Conservation (phyloP, 441 rosid species). For the Gossypium gossypioides region DNA sequence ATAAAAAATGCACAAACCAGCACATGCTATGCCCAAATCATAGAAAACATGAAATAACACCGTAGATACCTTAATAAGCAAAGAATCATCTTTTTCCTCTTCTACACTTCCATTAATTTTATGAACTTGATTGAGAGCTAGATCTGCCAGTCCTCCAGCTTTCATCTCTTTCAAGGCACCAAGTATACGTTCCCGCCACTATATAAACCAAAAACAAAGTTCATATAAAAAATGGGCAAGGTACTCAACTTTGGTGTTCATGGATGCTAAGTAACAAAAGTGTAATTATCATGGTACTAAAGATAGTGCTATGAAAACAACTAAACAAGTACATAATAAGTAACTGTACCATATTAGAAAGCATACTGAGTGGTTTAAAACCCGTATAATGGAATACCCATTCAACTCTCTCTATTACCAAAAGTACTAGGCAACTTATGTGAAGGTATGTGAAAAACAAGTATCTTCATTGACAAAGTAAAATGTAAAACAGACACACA, state of each 20-base stretch:
- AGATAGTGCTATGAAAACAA: background rate
- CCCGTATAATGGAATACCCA: background rate
- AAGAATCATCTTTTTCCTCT: conserved; percentile 40
- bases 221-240: background rate
- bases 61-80: conserved; percentile 36
- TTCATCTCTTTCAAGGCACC: conserved; percentile 72
- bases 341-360: background rate
- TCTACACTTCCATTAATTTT: conserved; percentile 45
- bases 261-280: background rate
- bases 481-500: background rate
- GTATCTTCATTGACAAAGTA: background rate
- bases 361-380: background rate
- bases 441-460: background rate
- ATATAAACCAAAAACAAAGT: conserved; percentile 22
- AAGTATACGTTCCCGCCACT: conserved; percentile 91
- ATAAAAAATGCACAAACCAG: conserved; percentile 3
- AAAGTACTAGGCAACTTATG: background rate
- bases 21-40: background rate
- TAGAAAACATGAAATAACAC: conserved; percentile 19
- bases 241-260: conserved; percentile 1
- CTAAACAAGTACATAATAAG: background rate
- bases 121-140: conserved; percentile 32
- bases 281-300: background rate
- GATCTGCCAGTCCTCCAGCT: conserved; percentile 46
- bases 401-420: background rate